Conservation (phyloP, 768 basidiomycete genomes). For the Amanita inopinata region DNA sequence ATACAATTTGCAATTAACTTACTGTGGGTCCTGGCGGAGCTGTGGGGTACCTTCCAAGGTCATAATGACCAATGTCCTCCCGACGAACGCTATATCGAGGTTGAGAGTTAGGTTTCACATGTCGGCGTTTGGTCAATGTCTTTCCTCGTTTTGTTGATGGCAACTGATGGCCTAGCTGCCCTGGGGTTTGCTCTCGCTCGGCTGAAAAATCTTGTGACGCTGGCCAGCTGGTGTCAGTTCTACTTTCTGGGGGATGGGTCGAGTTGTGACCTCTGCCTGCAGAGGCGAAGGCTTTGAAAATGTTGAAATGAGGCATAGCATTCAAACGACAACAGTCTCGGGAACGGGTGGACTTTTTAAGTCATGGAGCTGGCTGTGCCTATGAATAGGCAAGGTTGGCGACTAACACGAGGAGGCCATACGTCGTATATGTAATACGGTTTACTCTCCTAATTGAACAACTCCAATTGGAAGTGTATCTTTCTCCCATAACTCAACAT, state of each 20-base stretch:
- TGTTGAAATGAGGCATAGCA: conserved; percentile 16
- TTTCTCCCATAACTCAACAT: too few species aligned
- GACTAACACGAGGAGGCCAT: conserved; percentile 10
- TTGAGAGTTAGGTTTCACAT: neutral
- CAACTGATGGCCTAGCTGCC: too few species aligned
- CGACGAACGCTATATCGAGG: conserved; percentile 4
- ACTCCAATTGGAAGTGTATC: conserved; percentile 2
- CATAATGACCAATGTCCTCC: conserved; percentile 5
- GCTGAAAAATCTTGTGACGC: too few species aligned
- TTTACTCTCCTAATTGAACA: neutral
- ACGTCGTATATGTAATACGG: conserved; percentile 3
- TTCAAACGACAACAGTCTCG: too few species aligned
- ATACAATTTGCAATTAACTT: neutral
- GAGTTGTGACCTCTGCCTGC: neutral
- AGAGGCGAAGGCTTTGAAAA: conserved; percentile 16
- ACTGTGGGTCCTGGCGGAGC: neutral
- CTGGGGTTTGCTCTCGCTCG: too few species aligned
- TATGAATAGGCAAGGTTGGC: neutral
- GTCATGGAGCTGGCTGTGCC: neutral
- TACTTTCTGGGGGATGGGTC: neutral
- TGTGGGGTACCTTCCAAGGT: conserved; percentile 5
- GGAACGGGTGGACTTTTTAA: too few species aligned
- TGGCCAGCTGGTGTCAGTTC: neutral
- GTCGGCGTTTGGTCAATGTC: conserved; percentile 5
- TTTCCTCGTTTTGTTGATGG: neutral